Base-by-base conservation (phyloP, 495 filamentous ascomycete genomes). In the Hyaloscypha hepaticicola region DNA sequence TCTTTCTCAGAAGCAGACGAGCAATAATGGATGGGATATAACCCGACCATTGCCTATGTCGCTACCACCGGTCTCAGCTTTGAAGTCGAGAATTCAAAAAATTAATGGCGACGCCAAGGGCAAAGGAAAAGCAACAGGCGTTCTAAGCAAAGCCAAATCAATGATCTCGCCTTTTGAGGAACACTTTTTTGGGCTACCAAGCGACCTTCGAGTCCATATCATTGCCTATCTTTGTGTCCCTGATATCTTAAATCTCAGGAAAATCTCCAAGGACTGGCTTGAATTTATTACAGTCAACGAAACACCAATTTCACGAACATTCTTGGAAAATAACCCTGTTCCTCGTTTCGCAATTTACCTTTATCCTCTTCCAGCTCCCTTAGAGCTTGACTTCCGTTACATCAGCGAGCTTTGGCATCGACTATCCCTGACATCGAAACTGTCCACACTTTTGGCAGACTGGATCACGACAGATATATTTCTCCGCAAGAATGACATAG, bases 401-500 rank as follows among this genome's bases (percentile, higher is more conserved):
- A 74, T 84, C 12, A 82, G 80, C 65, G 77, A 79, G 11, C 73
- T 84, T 65, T 83, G 82, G 82, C 79, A 83, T 65, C 73, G 81
- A 25, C 64, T 84, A 0, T 78, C 82, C 61, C 78, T 84, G 28
- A 79, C 80, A 33, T 75, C 78, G 1, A 83, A 83, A 64, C 69
- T 84, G 19, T 79, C 81, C 1, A 75, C 75, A 51, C 55, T 82
- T 38, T 83, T 83, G 71, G 77, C 79, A 55, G 79, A 83, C 58
- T 78, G 78, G 76, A 78, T 80, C 26, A 78, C 79, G 22, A 82
- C 79, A 60, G 82, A 84, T 34, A 76, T 82, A 29, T 83, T 84
- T 59, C 69, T 81, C 21, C 73, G 77, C 52, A 80, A 76, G 29
- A 81, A 78, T 21, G 79, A 79, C 65, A 72, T 76, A 14, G 75